Evolutionary conservation across 2,329 filamentous ascomycete genomes (phyloP), one percentile per base, ranked within the genome.

Genomic region (Periglandula ipomoeae): DNA sequence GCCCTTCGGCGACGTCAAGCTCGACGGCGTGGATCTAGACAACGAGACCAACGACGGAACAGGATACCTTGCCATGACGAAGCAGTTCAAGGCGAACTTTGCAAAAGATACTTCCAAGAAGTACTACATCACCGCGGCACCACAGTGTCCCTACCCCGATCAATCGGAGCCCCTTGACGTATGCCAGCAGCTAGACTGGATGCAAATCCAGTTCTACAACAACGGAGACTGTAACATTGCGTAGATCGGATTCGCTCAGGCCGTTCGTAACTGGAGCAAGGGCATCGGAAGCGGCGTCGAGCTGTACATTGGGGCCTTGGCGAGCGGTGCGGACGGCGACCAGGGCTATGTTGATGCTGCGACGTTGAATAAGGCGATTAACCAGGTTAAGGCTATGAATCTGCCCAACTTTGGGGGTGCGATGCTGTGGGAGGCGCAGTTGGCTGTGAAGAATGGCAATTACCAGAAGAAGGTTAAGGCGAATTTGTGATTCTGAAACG

Each of bases 151-250:
- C n/a, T n/a, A n/a, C n/a, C n/a, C n/a, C n/a, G n/a, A n/a, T n/a
- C n/a, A n/a, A n/a, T n/a, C n/a, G n/a, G n/a, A n/a, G n/a, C n/a
- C n/a, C n/a, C n/a, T n/a, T n/a, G n/a, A n/a, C n/a, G n/a, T n/a
- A n/a, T n/a, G n/a, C n/a, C n/a, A n/a, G n/a, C n/a, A n/a, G n/a
- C n/a, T n/a, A n/a, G n/a, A n/a, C n/a, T n/a, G n/a, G n/a, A n/a
- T n/a, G n/a, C n/a, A n/a, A n/a, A 76, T 58, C 81, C 83, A 83
- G 62, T 83, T 83, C 63, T 83, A 83, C 64, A 82, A 83, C 70
- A 83, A 83, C 67, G 76, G 67, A 59, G 84, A 82, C 59, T 79
- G n/a, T n/a, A n/a, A n/a, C n/a, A n/a, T n/a, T n/a, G n/a, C n/a
- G n/a, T n/a, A n/a, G n/a, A n/a, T n/a, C n/a, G n/a, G n/a, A n/a